Percentiles rank a stretch among this genome's conserved stretches.
These are phyloP conservation scores for Talaromyces sp. DNA, from an alignment of 2,329 filamentous ascomycete species.

Conservation along the genomic window DNA sequence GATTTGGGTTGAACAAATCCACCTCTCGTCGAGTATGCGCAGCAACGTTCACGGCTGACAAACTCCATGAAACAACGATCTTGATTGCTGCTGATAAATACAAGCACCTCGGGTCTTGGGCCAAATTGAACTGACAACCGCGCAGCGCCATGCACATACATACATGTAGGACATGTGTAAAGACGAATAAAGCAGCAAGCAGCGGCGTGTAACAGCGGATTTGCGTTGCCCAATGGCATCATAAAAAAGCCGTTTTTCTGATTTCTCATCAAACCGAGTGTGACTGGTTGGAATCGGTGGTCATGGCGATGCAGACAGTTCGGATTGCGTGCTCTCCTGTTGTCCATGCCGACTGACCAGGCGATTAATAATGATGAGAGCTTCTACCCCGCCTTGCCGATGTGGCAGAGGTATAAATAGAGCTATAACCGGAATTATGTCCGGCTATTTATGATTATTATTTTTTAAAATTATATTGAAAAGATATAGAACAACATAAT, in stretches of 20 bases:
- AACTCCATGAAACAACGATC: not conserved
- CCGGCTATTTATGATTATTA: not conserved
- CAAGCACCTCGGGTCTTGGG: not conserved
- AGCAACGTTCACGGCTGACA: not conserved
- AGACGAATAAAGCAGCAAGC: not conserved
- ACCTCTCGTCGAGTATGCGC: not conserved
- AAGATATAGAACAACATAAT: not conserved
- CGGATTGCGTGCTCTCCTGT: constrained; percentile 24
- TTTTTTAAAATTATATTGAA: not conserved
- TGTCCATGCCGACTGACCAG: not conserved
- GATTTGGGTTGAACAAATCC: not conserved
- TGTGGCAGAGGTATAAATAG: not conserved
- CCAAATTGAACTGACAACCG: not conserved
- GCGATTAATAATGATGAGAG: not conserved
- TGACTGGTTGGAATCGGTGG: not conserved
- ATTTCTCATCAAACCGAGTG: constrained; percentile 26
- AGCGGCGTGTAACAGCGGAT: not conserved
- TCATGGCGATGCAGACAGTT: constrained; percentile 12
- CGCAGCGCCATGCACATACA: not conserved
- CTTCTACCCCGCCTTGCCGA: not conserved
- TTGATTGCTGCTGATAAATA: not conserved
- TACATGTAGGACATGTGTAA: not conserved
- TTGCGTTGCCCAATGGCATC: not conserved
- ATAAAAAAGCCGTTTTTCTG: not conserved
- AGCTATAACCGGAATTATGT: not conserved